Evolutionary conservation across 2,329 filamentous ascomycete species (phyloP), one percentile per base, ranked within the genome.

Genomic region (Chrysoporthe deuterocubensis): DNA sequence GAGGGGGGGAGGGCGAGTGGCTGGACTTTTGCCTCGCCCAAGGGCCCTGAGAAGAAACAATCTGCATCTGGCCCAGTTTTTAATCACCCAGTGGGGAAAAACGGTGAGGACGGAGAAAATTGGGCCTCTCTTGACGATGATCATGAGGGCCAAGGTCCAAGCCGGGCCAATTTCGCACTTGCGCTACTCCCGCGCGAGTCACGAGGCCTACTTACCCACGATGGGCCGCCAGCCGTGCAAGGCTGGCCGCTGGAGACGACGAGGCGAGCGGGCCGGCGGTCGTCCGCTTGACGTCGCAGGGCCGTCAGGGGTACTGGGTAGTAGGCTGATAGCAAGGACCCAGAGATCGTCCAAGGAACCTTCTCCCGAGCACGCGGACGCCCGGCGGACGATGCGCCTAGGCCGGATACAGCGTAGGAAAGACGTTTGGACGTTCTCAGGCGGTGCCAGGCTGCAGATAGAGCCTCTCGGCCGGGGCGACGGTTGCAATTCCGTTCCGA

Each of bases 91-190:
- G 61, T 69, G 61, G 64, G 26, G 65, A 59, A 64, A 67, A 56
- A 69, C 68, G 62, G 68, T 62, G 68, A 63, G 68, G 42, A 48
- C 40, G 58, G 34, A 40, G 37, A 68, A 69, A 64, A 65, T 50
- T 67, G 67, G 67, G 62, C 13, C 60, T 56, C 50, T 13, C 34
- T 57, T 37, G 54, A 66, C 40, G 18, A 66, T 46, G 18, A 54
- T 54, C 50, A 54, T 54, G 59, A 60, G 58, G 64, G 42, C 60
- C 60, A 67, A 48, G 26, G 18, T n/a, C 54, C 26, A 44, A 46
- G 26, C 59, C 21, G 44, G 21, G 43, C 59, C 43, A 46, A 21
- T 58, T 44, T 50, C 60, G 65, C 65, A 57, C 60, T 64, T 48
- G 60, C 65, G 61, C 65, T 63, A 67, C n/a, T 54, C 46, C 61